Evolutionary conservation across 257 asterid genomes (phyloP).

Genomic region (Craterostigma plantagineum): DNA sequence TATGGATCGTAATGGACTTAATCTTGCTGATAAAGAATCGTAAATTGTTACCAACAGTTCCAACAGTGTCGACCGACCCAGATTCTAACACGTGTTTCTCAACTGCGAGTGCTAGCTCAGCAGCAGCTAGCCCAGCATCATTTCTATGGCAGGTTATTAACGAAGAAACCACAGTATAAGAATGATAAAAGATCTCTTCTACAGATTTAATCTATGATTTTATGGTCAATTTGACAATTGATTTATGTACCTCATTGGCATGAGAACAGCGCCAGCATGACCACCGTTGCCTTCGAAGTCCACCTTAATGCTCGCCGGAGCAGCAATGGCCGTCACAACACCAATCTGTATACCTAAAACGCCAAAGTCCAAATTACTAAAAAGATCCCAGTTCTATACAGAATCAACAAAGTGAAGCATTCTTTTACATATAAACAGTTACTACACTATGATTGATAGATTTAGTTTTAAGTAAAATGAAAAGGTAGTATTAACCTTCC

Average conservation of each 20-base stretch:
- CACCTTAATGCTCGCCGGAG: conserved; percentile 93
- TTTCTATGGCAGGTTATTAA: conserved; percentile 36
- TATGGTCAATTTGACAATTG: neutral
- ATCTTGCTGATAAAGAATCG: neutral
- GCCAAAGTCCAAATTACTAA: conserved; percentile 1
- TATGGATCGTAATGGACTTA: too few relatives aligned
- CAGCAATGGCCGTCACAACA: conserved; percentile 90
- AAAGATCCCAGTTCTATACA: neutral
- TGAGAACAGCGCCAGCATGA: conserved; percentile 91
- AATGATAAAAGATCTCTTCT: neutral
- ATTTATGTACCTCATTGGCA: conserved; percentile 50
- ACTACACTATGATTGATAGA: neutral
- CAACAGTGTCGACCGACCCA: conserved; percentile 89
- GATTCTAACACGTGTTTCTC: conserved; percentile 83
- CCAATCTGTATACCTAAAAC: conserved; percentile 49
- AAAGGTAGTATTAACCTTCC: conserved; percentile 34
- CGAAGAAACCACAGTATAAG: neutral
- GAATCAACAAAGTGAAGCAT: neutral
- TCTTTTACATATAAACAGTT: neutral
- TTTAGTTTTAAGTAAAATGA: neutral
- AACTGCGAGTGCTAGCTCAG: conserved; percentile 80
- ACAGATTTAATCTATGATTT: neutral
- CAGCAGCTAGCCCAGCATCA: conserved; percentile 96
- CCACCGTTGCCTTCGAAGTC: conserved; percentile 93
- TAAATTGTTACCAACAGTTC: conserved; percentile 58